Evolutionary conservation across 495 filamentous ascomycete genomes (phyloP), one percentile per base, ranked within the genome.

Genomic region (Symbiotaphrina buchneri): DNA sequence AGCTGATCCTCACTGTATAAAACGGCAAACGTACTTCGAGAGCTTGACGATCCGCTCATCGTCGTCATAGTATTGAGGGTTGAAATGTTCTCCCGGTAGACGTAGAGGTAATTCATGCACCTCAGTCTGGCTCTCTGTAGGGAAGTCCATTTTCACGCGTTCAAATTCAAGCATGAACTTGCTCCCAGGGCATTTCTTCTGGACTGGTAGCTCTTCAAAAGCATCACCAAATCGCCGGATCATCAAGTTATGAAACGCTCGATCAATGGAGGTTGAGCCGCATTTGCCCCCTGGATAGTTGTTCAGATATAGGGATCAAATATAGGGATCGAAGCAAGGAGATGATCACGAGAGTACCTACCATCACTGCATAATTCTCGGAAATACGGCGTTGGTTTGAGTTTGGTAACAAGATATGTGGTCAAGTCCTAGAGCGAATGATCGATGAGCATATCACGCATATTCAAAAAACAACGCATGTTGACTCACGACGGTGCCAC

Each of bases 261-360:
- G 34, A 25, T 49, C 44, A 15, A 50, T 38, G 2, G 37, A 33
- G 1, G 39, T 41, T 1, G 41, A 42, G 1, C 47, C 47, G n/a
- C 47, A 50, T 24, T 43, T 47, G 2, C 44, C 47, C 28, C 47
- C 46, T 29, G n/a, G n/a, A n/a, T n/a, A n/a, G n/a, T n/a, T n/a
- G n/a, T n/a, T n/a, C n/a, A n/a, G n/a, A n/a, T n/a, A n/a, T n/a
- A n/a, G n/a, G n/a, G n/a, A 29, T 29, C 18, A 14, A 16, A 29
- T 11, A 5, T 11, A 13, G 27, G 13, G 11, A 29, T 16, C 11
- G 5, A 11, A 16, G 11, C 8, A 5, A 16, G 27, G 5, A 16
- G 11, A 16, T 29, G 13, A 14, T 29, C 27, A 14, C 11, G 8
- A 14, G 27, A 6, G 19, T 30, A 17, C 43, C 43, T 10, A 47